Base-by-base conservation (phyloP, 345 rosid species). In the Gossypium australe region DNA sequence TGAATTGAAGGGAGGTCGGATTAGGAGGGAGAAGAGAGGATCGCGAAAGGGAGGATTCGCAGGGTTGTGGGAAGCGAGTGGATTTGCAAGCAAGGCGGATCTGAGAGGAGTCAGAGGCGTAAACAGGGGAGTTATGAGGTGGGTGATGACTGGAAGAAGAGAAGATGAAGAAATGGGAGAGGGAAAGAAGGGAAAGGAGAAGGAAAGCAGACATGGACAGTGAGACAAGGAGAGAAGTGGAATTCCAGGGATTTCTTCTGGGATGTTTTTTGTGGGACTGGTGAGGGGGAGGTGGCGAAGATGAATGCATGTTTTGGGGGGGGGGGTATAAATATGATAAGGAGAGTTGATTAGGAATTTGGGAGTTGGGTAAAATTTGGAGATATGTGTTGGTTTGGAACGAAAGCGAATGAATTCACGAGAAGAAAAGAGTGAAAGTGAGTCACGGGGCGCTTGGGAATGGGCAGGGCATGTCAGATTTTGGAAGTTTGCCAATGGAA, bases 1-100 rank as follows among this genome's bases (percentile, higher is more conserved):
- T 86, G 79, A 89, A 75, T 69, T 88, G 87, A 11, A 83, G 60
- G 0, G 98, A 81, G 47, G 82, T 85, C 0, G 98, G 85, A 45
- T 85, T 73, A 10, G 79, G 60, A 71, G 88, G 87, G 71, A 83
- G 75, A 13, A 45, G 67, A 57, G 73, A 80, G 61, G 85, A 71
- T 8, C 78, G 29, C 1, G 86, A 57, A 9, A 91, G 78, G 0
- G 94, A 85, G 8, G 86, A 29, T 18, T 71, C 14, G 57, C 97
- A 92, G 9, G 51, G 22, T 57, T 86, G 88, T 0, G 90, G 91
- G 81, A 78, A 82, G 43, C 94, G 84, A 3, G 97, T 89, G 44
- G 97, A 88, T 57, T 86, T 82, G 72, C 95, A 92, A 11, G 93
- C 92, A 20, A 76, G 84, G 3, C 45, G 61, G 79, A 92, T 84